Base-by-base conservation (phyloP, 225 moss, liverwort and hornwort species). In the Polytrichum formosum region DNA sequence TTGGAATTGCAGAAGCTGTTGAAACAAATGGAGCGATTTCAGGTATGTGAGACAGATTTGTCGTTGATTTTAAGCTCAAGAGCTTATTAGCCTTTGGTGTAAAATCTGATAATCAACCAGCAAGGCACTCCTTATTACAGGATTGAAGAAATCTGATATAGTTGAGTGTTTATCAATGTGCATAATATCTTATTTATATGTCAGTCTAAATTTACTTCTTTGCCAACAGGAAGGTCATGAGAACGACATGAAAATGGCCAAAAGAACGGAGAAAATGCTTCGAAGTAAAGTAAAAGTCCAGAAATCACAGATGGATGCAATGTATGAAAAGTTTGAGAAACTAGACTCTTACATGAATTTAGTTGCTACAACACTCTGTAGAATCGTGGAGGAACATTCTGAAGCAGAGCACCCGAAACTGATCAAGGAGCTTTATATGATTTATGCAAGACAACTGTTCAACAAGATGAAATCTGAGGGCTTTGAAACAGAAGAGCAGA, bases 341-440 rank as follows among this genome's bases (percentile, higher is more conserved):
- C 75, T 76, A 69, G 85, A 82, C 37, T 53, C 20, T 17, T 78
- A 80, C n/a, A 76, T 90, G 23, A 81, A 85, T 70, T 83, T 72
- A 46, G 75, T 90, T 7, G 74, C 80, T 5, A 79, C 80, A 28
- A 83, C 83, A 6, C 71, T 92, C 6, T 90, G 90, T 56, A 81
- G 81, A 54, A 66, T 92, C 66, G 85, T 92, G 19, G 83, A 87
- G 73, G 90, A 90, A 46, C 85, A 92, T 74, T 83, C 84, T 63
- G 66, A 69, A 60, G 71, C 74, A 18, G 85, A 81, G 72, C 86
- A 85, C 90, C 78, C 80, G 23, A 70, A 78, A 26, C 90, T 92
- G 18, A 88, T 74, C 18, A 85, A 77, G 70, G 79, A 85, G 54
- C 80, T 90, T 33, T 92, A 90, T 64, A 83, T 83, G 81, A 82